These are phyloP conservation scores for Ceratocystis harringtonii DNA, from an alignment of 2,329 filamentous ascomycete genomes.

Conservation along the genomic window DNA sequence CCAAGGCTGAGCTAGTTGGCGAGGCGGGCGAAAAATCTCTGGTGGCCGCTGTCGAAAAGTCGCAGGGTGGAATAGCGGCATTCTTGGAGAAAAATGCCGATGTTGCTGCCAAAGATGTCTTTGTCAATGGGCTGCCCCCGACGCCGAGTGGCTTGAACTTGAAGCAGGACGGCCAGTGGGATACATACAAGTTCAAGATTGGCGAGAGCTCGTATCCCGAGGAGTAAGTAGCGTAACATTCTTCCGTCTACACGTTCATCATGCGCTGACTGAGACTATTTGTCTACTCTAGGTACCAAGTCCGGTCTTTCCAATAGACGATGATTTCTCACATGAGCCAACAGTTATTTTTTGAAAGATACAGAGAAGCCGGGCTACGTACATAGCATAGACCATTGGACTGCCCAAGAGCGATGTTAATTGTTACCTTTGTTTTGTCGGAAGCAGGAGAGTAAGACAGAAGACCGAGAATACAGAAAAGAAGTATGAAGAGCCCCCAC, in stretches of 20 bases:
- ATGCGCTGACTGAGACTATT: constrained; percentile 22
- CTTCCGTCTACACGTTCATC: background rate
- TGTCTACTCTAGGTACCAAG: constrained; percentile 39
- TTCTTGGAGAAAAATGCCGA: constrained; percentile 37
- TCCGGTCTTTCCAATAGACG: constrained; percentile 43
- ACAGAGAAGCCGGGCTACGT: constrained; percentile 19
- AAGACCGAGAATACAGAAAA: background rate
- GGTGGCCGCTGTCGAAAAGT: constrained; percentile 61
- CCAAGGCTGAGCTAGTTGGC: constrained; percentile 67
- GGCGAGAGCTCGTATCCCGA: constrained; percentile 56
- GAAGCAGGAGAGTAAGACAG: background rate
- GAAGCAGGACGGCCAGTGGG: constrained; percentile 37
- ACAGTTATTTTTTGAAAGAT: constrained; percentile 15
- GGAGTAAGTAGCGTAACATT: constrained; percentile 37
- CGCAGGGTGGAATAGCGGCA: constrained; percentile 52
- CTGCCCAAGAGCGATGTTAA: constrained; percentile 3
- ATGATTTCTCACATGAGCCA: constrained; percentile 13
- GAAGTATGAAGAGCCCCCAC: background rate
- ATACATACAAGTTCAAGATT: constrained; percentile 52
- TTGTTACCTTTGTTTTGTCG: constrained; percentile 1
- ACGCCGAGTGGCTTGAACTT: constrained; percentile 56
- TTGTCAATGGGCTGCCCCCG: constrained; percentile 71
- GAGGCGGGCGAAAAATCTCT: constrained; percentile 48
- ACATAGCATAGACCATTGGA: constrained; percentile 5
- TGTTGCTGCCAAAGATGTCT: constrained; percentile 39